These are phyloP conservation scores for Camelina laxa DNA, from an alignment of 345 rosid genomes.

Conservation along the genomic window DNA sequence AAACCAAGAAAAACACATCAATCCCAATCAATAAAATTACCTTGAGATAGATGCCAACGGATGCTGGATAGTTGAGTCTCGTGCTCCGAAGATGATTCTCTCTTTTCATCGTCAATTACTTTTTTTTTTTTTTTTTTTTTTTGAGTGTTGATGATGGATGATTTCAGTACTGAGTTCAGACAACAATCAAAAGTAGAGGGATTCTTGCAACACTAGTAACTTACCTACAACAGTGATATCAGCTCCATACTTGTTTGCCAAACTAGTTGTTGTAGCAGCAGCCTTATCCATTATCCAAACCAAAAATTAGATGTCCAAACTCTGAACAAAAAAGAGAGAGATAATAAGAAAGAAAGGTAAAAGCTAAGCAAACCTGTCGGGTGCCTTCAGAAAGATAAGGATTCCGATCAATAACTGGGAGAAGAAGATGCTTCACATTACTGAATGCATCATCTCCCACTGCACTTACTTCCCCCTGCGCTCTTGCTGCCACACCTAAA, in stretches of 20 bases:
- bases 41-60: constrained; percentile 79
- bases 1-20: no score
- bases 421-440: constrained; percentile 75
- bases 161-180: not conserved
- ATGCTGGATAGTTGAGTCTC: constrained; percentile 82
- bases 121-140: no score
- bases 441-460: constrained; percentile 62
- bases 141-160: not conserved
- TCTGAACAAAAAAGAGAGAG: not conserved
- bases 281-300: constrained; percentile 52
- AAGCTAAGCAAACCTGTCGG: constrained; percentile 60
- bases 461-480: constrained; percentile 51
- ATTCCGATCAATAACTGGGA: constrained; percentile 77
- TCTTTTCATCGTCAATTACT: constrained; percentile 78
- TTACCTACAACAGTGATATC: constrained; percentile 88
- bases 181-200: no score
- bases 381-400: constrained; percentile 94
- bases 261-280: constrained; percentile 79
- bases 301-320: not conserved
- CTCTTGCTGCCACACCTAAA: constrained; percentile 58
- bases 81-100: constrained; percentile 76
- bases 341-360: not conserved
- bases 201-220: not conserved
- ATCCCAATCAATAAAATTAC: no score
- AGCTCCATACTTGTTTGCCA: constrained; percentile 91